These are phyloP conservation scores for Microcyclospora tardicrescens DNA, from an alignment of 2,329 filamentous ascomycete species.

Conservation along the genomic window DNA sequence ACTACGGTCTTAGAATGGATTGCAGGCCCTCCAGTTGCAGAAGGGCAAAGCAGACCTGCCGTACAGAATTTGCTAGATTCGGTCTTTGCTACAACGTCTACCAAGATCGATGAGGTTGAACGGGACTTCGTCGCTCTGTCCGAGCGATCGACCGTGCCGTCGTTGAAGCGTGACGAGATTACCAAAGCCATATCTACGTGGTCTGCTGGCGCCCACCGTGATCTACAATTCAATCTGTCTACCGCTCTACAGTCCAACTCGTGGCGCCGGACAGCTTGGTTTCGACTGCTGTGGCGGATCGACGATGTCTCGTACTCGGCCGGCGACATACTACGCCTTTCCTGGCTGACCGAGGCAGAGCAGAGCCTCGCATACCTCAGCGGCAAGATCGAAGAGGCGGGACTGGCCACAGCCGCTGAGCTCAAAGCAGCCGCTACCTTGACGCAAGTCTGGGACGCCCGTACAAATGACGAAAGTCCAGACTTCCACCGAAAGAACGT, in stretches of 20 bases:
- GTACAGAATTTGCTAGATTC: constrained; percentile 56
- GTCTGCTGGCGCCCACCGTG: constrained; percentile 69
- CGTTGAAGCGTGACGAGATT: constrained; percentile 38
- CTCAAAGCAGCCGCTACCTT: constrained; percentile 7
- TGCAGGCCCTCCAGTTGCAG: constrained; percentile 4
- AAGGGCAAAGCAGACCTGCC: constrained; percentile 46
- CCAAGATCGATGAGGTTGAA: constrained; percentile 35
- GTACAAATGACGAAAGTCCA: constrained; percentile 4
- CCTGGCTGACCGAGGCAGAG: constrained; percentile 68
- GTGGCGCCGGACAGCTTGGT: constrained; percentile 79
- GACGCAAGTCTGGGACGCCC: constrained; percentile 1
- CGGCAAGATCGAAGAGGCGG: constrained; percentile 58
- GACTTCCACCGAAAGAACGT: constrained; percentile 5
- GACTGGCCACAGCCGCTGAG: constrained; percentile 27
- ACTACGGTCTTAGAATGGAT: constrained; percentile 16
- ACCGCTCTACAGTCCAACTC: constrained; percentile 59
- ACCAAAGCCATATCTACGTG: constrained; percentile 51
- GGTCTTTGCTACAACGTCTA: constrained; percentile 44
- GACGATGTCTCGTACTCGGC: constrained; percentile 82
- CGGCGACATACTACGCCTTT: constrained; percentile 60
- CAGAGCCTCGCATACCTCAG: constrained; percentile 70
- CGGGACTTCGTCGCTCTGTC: constrained; percentile 26
- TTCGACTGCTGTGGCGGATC: constrained; percentile 89
- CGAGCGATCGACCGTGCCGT: constrained; percentile 25
- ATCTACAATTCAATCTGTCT: constrained; percentile 69